Evolutionary conservation across 2,329 filamentous ascomycete genomes (phyloP).

Genomic region (Exophiala lecanii-corni): DNA sequence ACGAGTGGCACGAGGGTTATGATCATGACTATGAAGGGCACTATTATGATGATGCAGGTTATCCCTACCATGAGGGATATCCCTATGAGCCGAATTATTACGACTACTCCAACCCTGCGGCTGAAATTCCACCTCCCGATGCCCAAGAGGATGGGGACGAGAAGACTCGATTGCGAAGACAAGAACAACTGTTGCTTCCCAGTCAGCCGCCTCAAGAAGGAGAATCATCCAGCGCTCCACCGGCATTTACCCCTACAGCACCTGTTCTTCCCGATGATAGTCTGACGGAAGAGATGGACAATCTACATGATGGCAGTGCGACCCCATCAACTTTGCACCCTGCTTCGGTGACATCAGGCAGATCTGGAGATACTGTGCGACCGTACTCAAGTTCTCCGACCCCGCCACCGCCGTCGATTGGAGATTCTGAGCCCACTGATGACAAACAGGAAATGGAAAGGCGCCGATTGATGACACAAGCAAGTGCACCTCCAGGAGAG

Average conservation of each 20-base stretch:
- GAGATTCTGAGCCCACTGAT: constrained; percentile 48
- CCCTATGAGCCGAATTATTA: constrained; percentile 12
- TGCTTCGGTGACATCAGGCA: constrained; percentile 26
- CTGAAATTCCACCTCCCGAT: constrained; percentile 39
- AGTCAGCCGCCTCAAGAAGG: constrained; percentile 63
- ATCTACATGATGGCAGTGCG: constrained; percentile 31
- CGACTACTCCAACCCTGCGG: constrained; percentile 7
- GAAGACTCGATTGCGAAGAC: constrained; percentile 72
- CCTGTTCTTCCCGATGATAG: constrained; percentile 41
- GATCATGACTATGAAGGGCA: constrained; percentile 17
- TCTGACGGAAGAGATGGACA: constrained; percentile 32
- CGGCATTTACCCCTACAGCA: constrained; percentile 38
- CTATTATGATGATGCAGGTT: constrained; percentile 23
- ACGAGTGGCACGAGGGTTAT: constrained; percentile 13
- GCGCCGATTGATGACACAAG: constrained; percentile 57
- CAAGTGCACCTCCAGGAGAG: constrained; percentile 53
- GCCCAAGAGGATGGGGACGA: constrained; percentile 66
- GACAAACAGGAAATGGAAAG: constrained; percentile 78
- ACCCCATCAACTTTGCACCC: constrained; percentile 21
- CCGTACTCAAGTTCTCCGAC: constrained; percentile 21
- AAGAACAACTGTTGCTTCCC: constrained; percentile 74
- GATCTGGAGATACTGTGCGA: constrained; percentile 30
- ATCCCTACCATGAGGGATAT: constrained; percentile 20
- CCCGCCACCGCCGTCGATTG: constrained; percentile 26
- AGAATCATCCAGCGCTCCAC: constrained; percentile 41